Conservation (phyloP, 306 rosid species). For the Prunus padus region DNA sequence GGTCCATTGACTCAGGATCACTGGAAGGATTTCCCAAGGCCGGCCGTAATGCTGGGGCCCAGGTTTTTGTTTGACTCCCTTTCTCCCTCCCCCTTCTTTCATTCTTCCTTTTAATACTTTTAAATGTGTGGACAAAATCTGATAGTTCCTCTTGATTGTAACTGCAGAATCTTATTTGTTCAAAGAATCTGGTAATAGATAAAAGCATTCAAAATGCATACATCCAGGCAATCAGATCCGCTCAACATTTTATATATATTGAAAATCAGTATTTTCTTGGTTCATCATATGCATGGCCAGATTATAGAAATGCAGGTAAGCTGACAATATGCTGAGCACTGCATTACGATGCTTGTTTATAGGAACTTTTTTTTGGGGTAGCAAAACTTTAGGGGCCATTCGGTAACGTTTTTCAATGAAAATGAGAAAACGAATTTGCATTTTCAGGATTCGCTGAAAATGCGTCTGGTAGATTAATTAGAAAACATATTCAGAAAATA, state of each 20-base stretch:
- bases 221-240: constrained; percentile 94
- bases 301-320: constrained; percentile 79
- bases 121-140: not conserved
- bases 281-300: constrained; percentile 90
- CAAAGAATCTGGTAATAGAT: constrained; percentile 68
- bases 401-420: no score
- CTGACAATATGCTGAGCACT: constrained; percentile 19
- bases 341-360: constrained; percentile 12
- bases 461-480: no score
- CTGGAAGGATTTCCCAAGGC: constrained; percentile 79
- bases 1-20: constrained; percentile 94
- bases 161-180: constrained; percentile 80
- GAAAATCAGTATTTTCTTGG: constrained; percentile 95
- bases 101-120: constrained; percentile 18
- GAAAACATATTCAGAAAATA: no score
- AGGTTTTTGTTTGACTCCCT: constrained; percentile 37
- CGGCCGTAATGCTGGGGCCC: constrained; percentile 40
- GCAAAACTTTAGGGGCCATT: not conserved
- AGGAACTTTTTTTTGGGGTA: not conserved
- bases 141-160: constrained; percentile 21
- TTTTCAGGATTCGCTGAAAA: no score
- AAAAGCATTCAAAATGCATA: constrained; percentile 91
- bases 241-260: constrained; percentile 88
- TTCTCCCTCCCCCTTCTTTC: constrained; percentile 5
- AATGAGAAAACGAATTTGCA: no score